phyloP scores from a whole-genome alignment of 1,284 basidiomycete species.

The Meira nashicola region DNA sequence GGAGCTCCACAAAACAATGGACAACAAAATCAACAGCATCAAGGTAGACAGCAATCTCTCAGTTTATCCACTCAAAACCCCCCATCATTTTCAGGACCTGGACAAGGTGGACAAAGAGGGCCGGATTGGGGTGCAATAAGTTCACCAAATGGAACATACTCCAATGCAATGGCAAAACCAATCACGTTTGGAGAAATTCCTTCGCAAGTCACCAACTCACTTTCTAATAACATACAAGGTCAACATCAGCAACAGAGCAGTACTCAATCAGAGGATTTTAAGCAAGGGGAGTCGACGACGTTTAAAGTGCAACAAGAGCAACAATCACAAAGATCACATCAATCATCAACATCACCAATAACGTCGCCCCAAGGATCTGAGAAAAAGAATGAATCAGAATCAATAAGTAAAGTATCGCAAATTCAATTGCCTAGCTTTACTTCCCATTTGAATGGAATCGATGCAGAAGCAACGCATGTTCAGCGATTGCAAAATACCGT shows the following conservation, averaged over 20 bases:
- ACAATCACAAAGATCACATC: slow-evolving; percentile 9
- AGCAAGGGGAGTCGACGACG: slow-evolving; percentile 18
- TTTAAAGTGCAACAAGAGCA: not conserved
- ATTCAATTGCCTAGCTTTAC: not conserved
- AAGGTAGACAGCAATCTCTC: slow-evolving; percentile 15
- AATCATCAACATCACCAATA: slow-evolving; percentile 1
- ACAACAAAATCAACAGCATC: slow-evolving; percentile 16
- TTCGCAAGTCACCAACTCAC: not conserved
- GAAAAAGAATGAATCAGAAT: not conserved
- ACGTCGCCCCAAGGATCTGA: slow-evolving; percentile 22
- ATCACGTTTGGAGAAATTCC: slow-evolving; percentile 4
- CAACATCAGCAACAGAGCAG: slow-evolving; percentile 5
- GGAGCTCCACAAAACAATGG: slow-evolving; percentile 11
- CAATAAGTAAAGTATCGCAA: slow-evolving; percentile 1
- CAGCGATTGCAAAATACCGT: no score
- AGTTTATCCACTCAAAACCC: not conserved
- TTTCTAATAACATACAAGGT: not conserved
- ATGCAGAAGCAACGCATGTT: no score
- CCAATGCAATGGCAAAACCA: not conserved
- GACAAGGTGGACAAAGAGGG: slow-evolving; percentile 9
- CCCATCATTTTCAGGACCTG: not conserved
- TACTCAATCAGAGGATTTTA: slow-evolving; percentile 20
- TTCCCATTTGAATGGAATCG: no score
- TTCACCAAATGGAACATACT: slow-evolving; percentile 27
- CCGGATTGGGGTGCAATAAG: slow-evolving; percentile 34